These are phyloP conservation scores for Cardamine resedifolia DNA, from an alignment of 345 rosid genomes.

Conservation along the genomic window DNA sequence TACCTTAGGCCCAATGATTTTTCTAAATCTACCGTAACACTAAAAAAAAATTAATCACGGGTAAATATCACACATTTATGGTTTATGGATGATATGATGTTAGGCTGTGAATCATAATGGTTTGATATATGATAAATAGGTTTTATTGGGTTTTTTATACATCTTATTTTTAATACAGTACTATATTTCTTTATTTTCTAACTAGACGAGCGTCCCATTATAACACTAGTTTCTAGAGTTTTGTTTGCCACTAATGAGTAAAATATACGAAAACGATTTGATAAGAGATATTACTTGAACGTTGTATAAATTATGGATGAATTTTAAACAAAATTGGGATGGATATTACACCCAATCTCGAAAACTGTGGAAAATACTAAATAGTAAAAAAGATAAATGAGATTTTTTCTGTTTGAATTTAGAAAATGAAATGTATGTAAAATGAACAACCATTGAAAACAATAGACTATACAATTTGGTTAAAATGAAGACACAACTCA, in stretches of 20 bases:
- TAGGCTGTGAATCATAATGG: background rate
- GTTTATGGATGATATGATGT: background rate
- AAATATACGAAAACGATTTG: background rate
- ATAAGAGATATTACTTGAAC: background rate
- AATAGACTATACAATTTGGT: background rate
- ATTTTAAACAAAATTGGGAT: background rate
- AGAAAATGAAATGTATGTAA: background rate
- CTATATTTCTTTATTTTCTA: too few species aligned
- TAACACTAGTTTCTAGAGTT: background rate
- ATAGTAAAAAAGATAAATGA: background rate
- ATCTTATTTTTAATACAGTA: background rate
- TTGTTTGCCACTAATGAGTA: background rate
- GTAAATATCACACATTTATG: background rate
- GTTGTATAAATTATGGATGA: background rate
- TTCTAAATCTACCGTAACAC: background rate
- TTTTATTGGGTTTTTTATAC: background rate
- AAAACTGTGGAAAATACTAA: background rate
- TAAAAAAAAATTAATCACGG: background rate
- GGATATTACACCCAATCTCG: background rate
- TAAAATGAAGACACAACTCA: background rate
- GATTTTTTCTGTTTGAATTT: background rate
- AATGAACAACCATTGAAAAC: too few species aligned
- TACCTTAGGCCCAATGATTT: background rate
- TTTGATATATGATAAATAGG: background rate
- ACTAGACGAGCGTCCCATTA: slow-evolving; percentile 36